Conservation (phyloP, 2,329 filamentous ascomycete genomes). For the Fusarium sp. region DNA sequence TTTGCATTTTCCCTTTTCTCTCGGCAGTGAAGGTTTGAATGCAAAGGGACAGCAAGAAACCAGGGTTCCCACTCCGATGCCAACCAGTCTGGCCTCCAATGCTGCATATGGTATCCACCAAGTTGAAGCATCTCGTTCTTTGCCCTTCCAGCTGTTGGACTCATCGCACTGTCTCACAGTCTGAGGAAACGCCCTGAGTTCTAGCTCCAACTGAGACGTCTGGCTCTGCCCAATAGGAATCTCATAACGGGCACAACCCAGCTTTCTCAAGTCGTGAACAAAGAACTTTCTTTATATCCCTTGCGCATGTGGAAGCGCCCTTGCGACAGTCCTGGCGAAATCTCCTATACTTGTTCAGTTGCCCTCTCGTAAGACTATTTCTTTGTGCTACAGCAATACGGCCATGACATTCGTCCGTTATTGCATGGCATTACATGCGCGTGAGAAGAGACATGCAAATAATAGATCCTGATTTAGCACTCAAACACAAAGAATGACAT, state of each 20-base stretch:
- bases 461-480: slow-evolving; percentile 24
- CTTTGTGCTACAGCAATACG: slow-evolving; percentile 25
- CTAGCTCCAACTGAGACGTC: slow-evolving; percentile 26
- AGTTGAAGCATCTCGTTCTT: slow-evolving; percentile 21
- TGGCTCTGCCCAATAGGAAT: slow-evolving; percentile 31
- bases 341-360: slow-evolving; percentile 2
- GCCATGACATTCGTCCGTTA: slow-evolving; percentile 12
- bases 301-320: slow-evolving; percentile 28
- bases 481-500: slow-evolving; percentile 4
- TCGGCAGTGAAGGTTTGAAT: slow-evolving; percentile 20
- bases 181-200: slow-evolving; percentile 31
- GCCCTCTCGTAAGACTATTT: slow-evolving; percentile 18
- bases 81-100: slow-evolving; percentile 26
- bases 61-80: slow-evolving; percentile 17
- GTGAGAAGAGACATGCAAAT: slow-evolving; percentile 20
- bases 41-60: slow-evolving; percentile 4
- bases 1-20: slow-evolving; percentile 14
- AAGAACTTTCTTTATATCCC: slow-evolving; percentile 31
- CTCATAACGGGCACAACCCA: slow-evolving; percentile 9
- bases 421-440: slow-evolving; percentile 24
- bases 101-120: slow-evolving; percentile 27
- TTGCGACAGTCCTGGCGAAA: slow-evolving; percentile 26
- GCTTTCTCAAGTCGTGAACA: slow-evolving; percentile 13
- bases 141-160: background rate
- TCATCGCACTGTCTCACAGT: slow-evolving; percentile 34